Base-by-base conservation (phyloP, 192 early-diverging fungal genomes). In the Jimgerdemannia lactiflua region DNA sequence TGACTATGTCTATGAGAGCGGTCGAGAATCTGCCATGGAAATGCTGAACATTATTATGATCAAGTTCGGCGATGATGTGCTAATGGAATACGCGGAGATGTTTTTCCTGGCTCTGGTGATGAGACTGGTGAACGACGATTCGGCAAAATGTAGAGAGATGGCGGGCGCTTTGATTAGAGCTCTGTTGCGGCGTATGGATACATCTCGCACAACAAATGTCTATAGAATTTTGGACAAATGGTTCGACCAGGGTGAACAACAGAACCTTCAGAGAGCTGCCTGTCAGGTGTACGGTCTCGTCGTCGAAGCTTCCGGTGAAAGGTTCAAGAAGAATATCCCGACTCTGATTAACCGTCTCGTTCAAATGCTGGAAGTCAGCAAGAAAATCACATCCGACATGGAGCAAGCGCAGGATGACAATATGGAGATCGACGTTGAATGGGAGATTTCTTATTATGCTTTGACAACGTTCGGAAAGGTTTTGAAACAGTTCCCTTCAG, bases 111-210 rank as follows among this genome's bases (percentile, higher is more conserved):
- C 91, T 0, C 77, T 99, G 73, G 92, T 94, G 4, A 91, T 95
- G 86, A 86, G 86, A 17, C 86, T 98, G 2, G 90, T 95, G 17
- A 96, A 96, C 69, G 98, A 99, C 74, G 96, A 97, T 39, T 94
- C 94, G n/a, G 75, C 90, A 29, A 94, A 96, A 76, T 99, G 97
- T 74, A 87, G 96, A 39, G 92, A 95, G 83, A 95, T 97, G 91
- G 87, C 95, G 0, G 92, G 90, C 11, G 80, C 80, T 6, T 75
- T 98, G 70, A 88, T 97, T 71, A 91, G 92, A 42, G 69, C 72
- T 4, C 82, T 98, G 1, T 70, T 97, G 10, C 70, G 77, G 39
- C 86, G 93, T 41, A 87, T 92, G 75, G 88, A 91, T 72, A 84
- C 83, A 29, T 78, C 80, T 9, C 86, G 87, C 18, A 72, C 92